phyloP scores from a whole-genome alignment of 2,329 filamentous ascomycete species.

The Phoma sp. region DNA sequence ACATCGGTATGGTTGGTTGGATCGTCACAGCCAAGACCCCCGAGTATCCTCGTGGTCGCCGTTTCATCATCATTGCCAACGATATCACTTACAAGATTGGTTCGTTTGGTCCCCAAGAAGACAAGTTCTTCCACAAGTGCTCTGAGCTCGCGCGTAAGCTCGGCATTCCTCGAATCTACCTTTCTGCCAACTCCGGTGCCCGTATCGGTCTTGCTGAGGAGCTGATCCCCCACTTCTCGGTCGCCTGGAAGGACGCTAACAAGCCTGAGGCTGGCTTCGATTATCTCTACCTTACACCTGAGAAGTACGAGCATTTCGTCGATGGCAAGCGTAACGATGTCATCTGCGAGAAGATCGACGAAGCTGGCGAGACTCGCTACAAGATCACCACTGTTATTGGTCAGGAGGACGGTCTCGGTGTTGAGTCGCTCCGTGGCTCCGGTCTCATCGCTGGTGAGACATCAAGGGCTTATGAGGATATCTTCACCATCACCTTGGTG shows the following conservation, averaged over 20 bases:
- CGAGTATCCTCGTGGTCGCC: constrained; percentile 89
- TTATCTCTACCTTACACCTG: constrained; percentile 91
- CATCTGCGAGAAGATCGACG: constrained; percentile 84
- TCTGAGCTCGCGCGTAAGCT: constrained; percentile 93
- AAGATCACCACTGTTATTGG: constrained; percentile 94
- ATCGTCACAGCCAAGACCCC: constrained; percentile 92
- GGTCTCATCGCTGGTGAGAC: constrained; percentile 98
- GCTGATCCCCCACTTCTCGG: constrained; percentile 94
- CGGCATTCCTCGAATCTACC: constrained; percentile 94
- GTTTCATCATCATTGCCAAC: constrained; percentile 96
- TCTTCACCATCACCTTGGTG: constrained; percentile 97
- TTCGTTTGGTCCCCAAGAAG: constrained; percentile 94
- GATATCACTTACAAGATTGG: constrained; percentile 99
- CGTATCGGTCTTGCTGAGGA: constrained; percentile 96
- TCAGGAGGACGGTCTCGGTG: constrained; percentile 93
- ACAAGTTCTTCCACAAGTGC: constrained; percentile 99
- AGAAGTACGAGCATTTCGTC: constrained; percentile 85
- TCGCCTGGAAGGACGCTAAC: constrained; percentile 87
- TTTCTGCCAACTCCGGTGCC: constrained; percentile 98
- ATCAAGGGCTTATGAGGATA: constrained; percentile 95
- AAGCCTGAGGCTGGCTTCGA: constrained; percentile 92
- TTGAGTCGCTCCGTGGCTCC: constrained; percentile 95
- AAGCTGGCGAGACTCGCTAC: constrained; percentile 87
- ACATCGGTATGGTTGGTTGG: constrained; percentile 98
- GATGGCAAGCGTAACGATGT: constrained; percentile 76